Evolutionary conservation across 2,329 filamentous ascomycete genomes (phyloP), one percentile per base, ranked within the genome.

Genomic region (Penicillium brasilianum): DNA sequence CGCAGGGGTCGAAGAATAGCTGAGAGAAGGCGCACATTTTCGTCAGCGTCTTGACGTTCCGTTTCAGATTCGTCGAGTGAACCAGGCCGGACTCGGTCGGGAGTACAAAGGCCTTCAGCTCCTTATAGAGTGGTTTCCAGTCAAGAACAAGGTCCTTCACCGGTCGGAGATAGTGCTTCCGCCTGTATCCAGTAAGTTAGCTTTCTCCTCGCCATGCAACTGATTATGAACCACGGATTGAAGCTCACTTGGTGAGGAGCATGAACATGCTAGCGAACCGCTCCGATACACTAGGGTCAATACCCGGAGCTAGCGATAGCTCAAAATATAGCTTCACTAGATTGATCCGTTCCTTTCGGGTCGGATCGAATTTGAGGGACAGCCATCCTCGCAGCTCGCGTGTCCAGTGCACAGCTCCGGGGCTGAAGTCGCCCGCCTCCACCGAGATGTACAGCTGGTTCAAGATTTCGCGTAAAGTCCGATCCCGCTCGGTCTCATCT

Each of bases 241-340:
- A 44, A 58, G 81, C 88, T 78, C 80, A 95, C 93, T 95, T 96
- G n/a, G 93, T 96, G 69, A 99, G 81, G 11, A 92, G 88, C 78
- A 97, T 90, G 72, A 98, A 94, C 93, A 98, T 98, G 82, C 92
- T 95, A 49, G 94, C 87, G 76, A 99, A 99, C 61, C 94, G 87
- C 78, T 99, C 96, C 4, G 92, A 86, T 9, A 93, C 88, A 61
- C 84, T 85, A 55, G 87, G 85, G 72, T 98, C 94, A 58, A 99
- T 84, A 3, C 96, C 95, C 0, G 94, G 95, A 30, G 95, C 92
- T 62, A 99, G 84, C 5, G 92, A 86, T 61, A 99, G 89, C 79
- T 97, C 93, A 79, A 97, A 99, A 80, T 97, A 99, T 39, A 99
- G 84, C 79, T 90, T 91, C 32, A 95, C 91, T 32, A 99, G 86